Evolutionary conservation across 345 rosid genomes (phyloP), one percentile per base, ranked within the genome.

Genomic region (Mercurialis annua): DNA sequence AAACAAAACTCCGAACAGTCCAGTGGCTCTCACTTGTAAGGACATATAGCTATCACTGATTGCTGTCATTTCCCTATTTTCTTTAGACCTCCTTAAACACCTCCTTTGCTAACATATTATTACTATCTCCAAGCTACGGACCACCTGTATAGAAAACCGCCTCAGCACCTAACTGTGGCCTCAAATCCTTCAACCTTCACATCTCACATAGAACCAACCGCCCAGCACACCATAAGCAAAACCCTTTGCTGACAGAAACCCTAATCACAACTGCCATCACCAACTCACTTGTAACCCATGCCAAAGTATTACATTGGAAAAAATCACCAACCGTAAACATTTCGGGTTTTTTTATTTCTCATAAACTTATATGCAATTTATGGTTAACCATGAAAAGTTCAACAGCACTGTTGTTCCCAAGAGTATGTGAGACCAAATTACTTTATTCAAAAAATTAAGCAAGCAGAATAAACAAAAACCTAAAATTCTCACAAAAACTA

Each of bases 181-280:
- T 38, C 49, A 34, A 36, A 34, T 36, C 26, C 23, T 20, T n/a
- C 23, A 30, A 65, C 31, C 43, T 52, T 21, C 2, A 18, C 26
- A 36, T 65, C 49, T 44, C 66, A 27, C 3, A 10, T n/a, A n/a
- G n/a, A n/a, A n/a, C n/a, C n/a, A n/a, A n/a, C n/a, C n/a, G n/a
- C n/a, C n/a, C n/a, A n/a, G n/a, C n/a, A n/a, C n/a, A n/a, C n/a
- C 8, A 12, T 29, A 54, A 64, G 47, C 57, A 51, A 62, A 63
- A 63, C 67, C 67, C 16, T 49, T 10, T 15, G 50, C 56, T 30
- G 40, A 18, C 10, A 49, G 14, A 21, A 10, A 40, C 30, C 44
- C 23, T 48, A 64, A 66, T 26, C 18, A 58, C 57, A 31, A 33
- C 34, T 23, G 6, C 4, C 54, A 23, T 31, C 30, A 21, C 63